Base-by-base conservation (phyloP, 108 stramenopile species). In the Cyclostephanos invisitatus region DNA sequence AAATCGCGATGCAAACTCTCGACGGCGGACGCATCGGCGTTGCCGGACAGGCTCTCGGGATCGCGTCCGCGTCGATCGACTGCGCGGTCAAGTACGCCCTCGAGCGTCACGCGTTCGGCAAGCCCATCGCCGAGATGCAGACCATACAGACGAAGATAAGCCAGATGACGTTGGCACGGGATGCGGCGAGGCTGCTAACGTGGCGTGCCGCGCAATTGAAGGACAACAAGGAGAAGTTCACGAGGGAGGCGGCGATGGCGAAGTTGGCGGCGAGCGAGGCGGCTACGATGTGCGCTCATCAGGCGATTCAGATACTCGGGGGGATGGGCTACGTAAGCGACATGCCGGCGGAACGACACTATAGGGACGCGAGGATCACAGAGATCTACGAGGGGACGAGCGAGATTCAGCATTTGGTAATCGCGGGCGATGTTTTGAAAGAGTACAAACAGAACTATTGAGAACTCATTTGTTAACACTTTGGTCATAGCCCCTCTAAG, bases 301-400 rank as follows among this genome's bases (percentile, higher is more conserved):
- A 95, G 72, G 94, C 97, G 0, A 97, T 97, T 76, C 96, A 98
- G 81, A 92, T 98, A 29, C 80, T 98, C 44, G 97, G 97, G 9
- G 96, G 94, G 9, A 95, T 95, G 94, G 97, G 97, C 9, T 98
- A 98, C 73, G 98, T 98, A 14, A 89, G 83, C 0, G 98, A 98
- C 28, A 98, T 98, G 97, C 98, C 98, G 18, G 98, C 97, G 9
- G 98, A 98, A 63, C 84, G 98, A 48, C 87, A 96, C 74, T 98
- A 98, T 71, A 85, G 98, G 24, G 98, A 98, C 80, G 98, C 98
- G 35, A 75, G 98, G 53, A 98, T 98, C 70, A 98, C 98, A 7
- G 98, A 98, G 71, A 98, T 98, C 70, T 98, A 98, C 72, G 98
- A 98, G 72, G 98, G 96, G 21, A 98, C 96, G 11, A 90, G 87